A percentile compares a stretch with the other conserved stretches of the same genome.
Evolutionary conservation across 129 eudicot species (phyloP).

Genomic region (Erigeron canadensis): DNA sequence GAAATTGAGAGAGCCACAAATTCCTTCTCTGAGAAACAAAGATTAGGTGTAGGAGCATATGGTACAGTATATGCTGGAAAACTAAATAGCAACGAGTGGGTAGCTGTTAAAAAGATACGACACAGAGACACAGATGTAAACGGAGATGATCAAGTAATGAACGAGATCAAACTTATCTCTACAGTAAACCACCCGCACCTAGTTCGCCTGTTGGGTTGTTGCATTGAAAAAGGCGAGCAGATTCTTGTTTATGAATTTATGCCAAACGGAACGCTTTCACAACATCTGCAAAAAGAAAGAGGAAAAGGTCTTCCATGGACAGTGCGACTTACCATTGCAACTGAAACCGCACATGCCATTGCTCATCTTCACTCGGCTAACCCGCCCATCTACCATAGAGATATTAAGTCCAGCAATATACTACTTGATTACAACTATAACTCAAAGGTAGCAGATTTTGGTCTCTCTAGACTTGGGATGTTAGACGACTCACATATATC

Average conservation of each 20-base stretch:
- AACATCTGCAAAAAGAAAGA: constrained; percentile 82
- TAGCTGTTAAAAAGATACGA: constrained; percentile 79
- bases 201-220: constrained; percentile 87
- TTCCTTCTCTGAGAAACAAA: constrained; percentile 72
- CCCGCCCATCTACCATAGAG: constrained; percentile 94
- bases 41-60: constrained; percentile 89
- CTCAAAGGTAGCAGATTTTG: constrained; percentile 94
- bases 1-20: constrained; percentile 83
- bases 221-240: constrained; percentile 85
- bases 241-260: constrained; percentile 89
- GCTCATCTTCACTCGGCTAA: constrained; percentile 89
- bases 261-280: constrained; percentile 90
- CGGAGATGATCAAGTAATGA: constrained; percentile 80
- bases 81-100: constrained; percentile 77
- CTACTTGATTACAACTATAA: constrained; percentile 65
- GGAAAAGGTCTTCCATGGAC: constrained; percentile 92
- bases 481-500: constrained; percentile 85
- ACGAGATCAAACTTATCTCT: constrained; percentile 91
- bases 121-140: constrained; percentile 61
- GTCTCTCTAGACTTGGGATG: constrained; percentile 88
- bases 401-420: constrained; percentile 90
- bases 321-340: constrained; percentile 77
- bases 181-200: constrained; percentile 89
- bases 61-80: constrained; percentile 96
- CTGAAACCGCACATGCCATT: constrained; percentile 86